These are phyloP conservation scores for Sutorius australiensis DNA, from an alignment of 768 basidiomycete species.

Conservation along the genomic window DNA sequence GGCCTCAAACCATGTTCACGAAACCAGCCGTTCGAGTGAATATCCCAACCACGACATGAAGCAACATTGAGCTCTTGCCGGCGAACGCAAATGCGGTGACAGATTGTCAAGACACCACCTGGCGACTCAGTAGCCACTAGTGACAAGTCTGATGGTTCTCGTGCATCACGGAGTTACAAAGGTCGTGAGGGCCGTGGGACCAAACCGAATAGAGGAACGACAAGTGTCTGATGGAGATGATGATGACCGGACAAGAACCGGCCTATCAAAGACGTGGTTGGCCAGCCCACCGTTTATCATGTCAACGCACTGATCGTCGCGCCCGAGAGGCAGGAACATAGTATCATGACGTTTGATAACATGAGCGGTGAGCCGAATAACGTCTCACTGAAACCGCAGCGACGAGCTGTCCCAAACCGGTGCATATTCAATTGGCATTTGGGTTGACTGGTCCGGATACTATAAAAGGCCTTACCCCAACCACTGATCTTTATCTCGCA, in stretches of 20 bases:
- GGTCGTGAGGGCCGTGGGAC: not conserved
- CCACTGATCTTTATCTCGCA: conserved; percentile 10
- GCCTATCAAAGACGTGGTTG: not conserved
- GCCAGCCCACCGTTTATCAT: not conserved
- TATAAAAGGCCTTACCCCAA: conserved; percentile 10
- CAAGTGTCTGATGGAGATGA: not conserved
- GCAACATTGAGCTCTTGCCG: not conserved
- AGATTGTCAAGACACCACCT: not conserved
- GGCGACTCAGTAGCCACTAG: not conserved
- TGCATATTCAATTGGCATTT: not conserved
- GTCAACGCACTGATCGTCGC: not conserved
- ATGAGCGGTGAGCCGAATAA: not conserved
- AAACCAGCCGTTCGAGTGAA: not conserved
- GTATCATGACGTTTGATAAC: not conserved
- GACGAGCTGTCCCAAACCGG: conserved; percentile 4
- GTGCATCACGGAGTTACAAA: not conserved
- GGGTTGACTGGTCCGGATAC: not conserved
- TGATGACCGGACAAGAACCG: not conserved
- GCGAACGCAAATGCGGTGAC: not conserved
- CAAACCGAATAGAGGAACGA: not conserved
- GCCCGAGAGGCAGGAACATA: not conserved
- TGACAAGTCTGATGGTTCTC: not conserved
- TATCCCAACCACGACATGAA: not conserved
- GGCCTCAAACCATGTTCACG: not conserved
- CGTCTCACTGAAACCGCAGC: not conserved